Percentiles rank a stretch among this genome's conserved stretches.
Conservation (phyloP, 2,329 filamentous ascomycete genomes). For the Alternaria arbusti region DNA sequence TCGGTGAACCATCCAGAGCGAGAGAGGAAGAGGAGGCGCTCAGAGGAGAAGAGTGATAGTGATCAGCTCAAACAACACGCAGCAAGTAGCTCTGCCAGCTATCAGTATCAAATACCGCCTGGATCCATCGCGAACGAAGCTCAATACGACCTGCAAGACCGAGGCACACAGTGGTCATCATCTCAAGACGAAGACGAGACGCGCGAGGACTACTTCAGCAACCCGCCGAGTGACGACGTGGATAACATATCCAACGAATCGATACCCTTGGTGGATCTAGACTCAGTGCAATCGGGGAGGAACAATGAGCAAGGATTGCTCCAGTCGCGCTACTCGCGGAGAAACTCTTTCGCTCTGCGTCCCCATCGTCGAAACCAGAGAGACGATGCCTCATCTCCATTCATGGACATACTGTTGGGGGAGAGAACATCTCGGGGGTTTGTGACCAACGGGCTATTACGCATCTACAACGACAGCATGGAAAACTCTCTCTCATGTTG, state of each 20-base stretch:
- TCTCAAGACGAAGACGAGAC: background rate
- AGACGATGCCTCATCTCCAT: conserved; percentile 23
- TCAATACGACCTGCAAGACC: background rate
- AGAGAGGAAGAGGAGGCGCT: conserved; percentile 7
- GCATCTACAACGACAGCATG: conserved; percentile 61
- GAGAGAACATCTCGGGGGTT: conserved; percentile 1
- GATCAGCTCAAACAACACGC: background rate
- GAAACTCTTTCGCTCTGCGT: background rate
- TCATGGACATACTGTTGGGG: conserved; percentile 41
- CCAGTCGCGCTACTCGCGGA: background rate
- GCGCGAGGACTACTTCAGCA: background rate
- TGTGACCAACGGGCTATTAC: conserved; percentile 54
- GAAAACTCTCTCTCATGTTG: conserved; percentile 61
- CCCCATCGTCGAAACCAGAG: background rate
- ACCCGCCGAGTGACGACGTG: background rate
- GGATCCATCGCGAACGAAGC: background rate
- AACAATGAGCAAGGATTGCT: background rate
- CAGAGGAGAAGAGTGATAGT: conserved; percentile 5
- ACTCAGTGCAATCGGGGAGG: background rate
- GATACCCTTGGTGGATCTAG: background rate
- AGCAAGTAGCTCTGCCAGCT: conserved; percentile 4
- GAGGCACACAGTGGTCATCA: background rate
- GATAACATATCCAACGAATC: background rate
- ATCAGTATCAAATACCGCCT: background rate
- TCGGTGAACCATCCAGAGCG: conserved; percentile 1